Evolutionary conservation across 148 eudicot species (phyloP).

Genomic region (Beta vulgaris): DNA sequence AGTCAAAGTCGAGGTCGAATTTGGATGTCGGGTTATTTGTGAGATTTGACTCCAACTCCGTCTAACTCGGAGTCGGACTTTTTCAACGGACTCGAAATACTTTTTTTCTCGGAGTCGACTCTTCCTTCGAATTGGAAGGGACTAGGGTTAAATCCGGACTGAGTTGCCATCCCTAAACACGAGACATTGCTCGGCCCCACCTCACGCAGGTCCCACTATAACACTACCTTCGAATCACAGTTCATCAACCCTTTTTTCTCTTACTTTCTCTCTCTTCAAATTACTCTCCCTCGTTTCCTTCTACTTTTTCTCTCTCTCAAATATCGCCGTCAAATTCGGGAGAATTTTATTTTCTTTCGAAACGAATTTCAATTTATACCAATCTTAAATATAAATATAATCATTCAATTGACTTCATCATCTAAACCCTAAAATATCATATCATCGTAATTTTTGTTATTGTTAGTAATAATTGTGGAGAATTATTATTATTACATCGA

Average conservation of each 20-base stretch:
- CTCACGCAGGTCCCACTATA: not conserved
- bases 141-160: too few species aligned
- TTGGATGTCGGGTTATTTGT: too few species aligned
- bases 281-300: not conserved
- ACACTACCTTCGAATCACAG: slow-evolving; percentile 10
- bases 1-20: too few species aligned
- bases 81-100: too few species aligned
- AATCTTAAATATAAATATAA: not conserved
- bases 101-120: too few species aligned
- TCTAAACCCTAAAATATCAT: not conserved
- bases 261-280: not conserved
- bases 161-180: too few species aligned
- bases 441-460: not conserved
- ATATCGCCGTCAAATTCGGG: slow-evolving; percentile 32
- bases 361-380: not conserved
- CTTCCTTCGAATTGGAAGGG: too few species aligned
- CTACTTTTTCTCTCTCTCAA: not conserved
- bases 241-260: not conserved
- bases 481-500: too few species aligned
- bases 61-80: too few species aligned
- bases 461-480: not conserved
- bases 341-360: not conserved
- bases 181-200: not conserved
- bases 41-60: too few species aligned
- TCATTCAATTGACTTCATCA: not conserved